These are phyloP conservation scores for Forsythia suspensa DNA, from an alignment of 257 asterid species.

Conservation along the genomic window DNA sequence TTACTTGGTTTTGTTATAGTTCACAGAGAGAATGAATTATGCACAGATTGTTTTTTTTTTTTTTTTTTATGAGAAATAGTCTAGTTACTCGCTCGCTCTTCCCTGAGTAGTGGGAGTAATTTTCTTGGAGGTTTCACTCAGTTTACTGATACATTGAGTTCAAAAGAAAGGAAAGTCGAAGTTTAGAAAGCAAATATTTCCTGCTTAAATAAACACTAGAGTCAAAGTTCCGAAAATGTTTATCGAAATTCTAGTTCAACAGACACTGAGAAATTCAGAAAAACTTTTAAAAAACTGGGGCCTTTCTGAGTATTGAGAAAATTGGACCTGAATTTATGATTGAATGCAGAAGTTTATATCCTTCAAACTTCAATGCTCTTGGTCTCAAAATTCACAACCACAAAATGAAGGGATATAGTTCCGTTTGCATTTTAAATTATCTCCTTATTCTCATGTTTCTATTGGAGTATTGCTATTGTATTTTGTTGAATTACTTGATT, in stretches of 20 bases:
- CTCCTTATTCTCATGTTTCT: background rate
- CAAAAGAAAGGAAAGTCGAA: background rate
- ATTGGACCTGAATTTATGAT: background rate
- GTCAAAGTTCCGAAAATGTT: too few species aligned
- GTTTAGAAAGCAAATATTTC: background rate
- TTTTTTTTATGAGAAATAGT: background rate
- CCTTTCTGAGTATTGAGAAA: background rate
- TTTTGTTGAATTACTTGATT: too few species aligned
- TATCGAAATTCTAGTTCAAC: too few species aligned
- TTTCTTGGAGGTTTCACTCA: conserved; percentile 8
- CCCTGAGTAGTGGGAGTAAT: background rate
- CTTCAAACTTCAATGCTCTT: background rate
- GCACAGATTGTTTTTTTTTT: background rate
- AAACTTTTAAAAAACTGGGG: background rate
- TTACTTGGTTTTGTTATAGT: background rate
- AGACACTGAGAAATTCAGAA: too few species aligned
- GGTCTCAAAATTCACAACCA: conserved; percentile 1
- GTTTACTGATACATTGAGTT: background rate
- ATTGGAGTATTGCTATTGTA: too few species aligned
- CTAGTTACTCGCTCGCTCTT: background rate
- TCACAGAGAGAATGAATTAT: too few species aligned
- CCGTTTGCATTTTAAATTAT: background rate
- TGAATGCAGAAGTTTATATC: conserved; percentile 2
- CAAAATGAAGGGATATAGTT: background rate
- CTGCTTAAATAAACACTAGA: background rate